These are phyloP conservation scores for Musa troglodytarum DNA, from an alignment of 176 grass and related monocot genomes.

Conservation along the genomic window DNA sequence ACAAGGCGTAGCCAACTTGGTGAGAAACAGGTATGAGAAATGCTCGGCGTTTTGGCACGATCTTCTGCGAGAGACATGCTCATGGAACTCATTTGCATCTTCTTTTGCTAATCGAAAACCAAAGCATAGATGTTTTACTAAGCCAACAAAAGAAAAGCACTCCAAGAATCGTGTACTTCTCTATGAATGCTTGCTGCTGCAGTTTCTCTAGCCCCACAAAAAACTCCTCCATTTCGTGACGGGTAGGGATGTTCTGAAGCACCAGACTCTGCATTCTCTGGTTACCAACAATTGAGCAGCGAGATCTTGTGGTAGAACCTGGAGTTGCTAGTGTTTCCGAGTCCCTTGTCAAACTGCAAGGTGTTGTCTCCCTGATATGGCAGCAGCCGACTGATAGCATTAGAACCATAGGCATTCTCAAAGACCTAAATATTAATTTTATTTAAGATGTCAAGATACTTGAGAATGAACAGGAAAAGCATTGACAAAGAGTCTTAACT, in stretches of 20 bases:
- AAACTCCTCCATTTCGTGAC: conserved; percentile 34
- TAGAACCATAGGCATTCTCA: not conserved
- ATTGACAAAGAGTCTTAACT: not conserved
- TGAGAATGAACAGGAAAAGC: not conserved
- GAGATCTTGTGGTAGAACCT: conserved; percentile 24
- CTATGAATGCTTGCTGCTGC: conserved; percentile 34
- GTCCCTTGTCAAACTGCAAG: conserved; percentile 33
- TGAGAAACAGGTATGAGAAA: not conserved
- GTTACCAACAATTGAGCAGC: not conserved
- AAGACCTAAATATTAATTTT: not conserved
- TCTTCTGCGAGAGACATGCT: not conserved
- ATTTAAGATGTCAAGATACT: not conserved
- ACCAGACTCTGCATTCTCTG: conserved; percentile 6
- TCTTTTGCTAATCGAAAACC: not conserved
- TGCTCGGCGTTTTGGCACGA: not conserved
- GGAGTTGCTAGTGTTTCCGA: conserved; percentile 23
- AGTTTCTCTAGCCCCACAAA: conserved; percentile 24
- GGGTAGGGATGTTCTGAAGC: conserved; percentile 11
- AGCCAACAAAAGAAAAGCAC: no score
- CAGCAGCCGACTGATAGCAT: conserved; percentile 7
- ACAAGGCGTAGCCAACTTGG: not conserved
- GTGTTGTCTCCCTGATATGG: conserved; percentile 37
- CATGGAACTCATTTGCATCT: not conserved
- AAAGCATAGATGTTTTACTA: no score
- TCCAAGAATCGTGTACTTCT: conserved; percentile 24